Evolutionary conservation across 768 basidiomycete species (phyloP).

Genomic region (Lactarius indigo): DNA sequence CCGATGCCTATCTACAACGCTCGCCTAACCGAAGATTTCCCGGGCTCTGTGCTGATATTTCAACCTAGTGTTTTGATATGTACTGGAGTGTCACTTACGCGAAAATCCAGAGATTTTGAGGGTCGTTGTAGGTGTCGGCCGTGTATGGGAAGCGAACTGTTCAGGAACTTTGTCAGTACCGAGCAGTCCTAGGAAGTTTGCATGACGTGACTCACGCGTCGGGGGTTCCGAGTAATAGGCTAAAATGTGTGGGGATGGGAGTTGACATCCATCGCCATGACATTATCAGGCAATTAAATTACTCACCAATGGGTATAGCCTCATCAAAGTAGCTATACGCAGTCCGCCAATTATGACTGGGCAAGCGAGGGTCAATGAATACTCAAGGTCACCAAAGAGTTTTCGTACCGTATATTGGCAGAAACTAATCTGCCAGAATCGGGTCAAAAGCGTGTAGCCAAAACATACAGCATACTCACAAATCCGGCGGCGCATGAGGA

Average conservation of each 20-base stretch:
- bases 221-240: constrained; percentile 22
- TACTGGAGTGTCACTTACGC: constrained; percentile 37
- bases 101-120: constrained; percentile 55
- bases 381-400: no score
- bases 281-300: neutral
- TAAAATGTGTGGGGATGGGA: neutral
- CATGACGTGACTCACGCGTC: constrained; percentile 13
- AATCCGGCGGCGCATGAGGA: constrained; percentile 37
- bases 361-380: neutral
- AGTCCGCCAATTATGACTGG: constrained; percentile 23
- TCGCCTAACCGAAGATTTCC: constrained; percentile 22
- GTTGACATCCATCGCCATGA: neutral
- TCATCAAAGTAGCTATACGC: constrained; percentile 18
- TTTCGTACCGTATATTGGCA: constrained; percentile 13
- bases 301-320: constrained; percentile 20
- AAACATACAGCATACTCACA: constrained; percentile 30
- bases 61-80: neutral
- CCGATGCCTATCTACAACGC: neutral
- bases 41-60: constrained; percentile 14
- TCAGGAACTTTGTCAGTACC: constrained; percentile 1
- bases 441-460: constrained; percentile 7
- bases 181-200: neutral
- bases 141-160: constrained; percentile 61
- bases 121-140: constrained; percentile 59
- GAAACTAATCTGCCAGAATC: constrained; percentile 14